Evolutionary conservation across 495 filamentous ascomycete species (phyloP).

Genomic region (Aspergillus bertholletiae): DNA sequence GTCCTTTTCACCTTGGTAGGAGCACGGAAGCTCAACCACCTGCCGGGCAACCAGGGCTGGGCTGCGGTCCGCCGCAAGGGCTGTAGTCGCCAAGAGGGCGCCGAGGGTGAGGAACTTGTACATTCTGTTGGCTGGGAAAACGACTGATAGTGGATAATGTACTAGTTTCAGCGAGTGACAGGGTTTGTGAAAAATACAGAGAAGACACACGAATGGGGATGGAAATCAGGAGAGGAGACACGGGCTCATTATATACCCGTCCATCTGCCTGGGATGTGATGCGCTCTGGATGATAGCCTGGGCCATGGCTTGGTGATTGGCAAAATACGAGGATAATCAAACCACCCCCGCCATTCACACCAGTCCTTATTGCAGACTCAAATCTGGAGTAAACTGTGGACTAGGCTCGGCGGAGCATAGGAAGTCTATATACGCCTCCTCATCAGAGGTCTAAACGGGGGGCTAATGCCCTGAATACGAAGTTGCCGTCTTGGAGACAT

Average conservation of each 20-base stretch:
- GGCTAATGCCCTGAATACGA: not conserved
- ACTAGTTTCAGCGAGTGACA: not conserved
- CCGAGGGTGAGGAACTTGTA: not conserved
- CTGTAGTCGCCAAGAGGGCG: not conserved
- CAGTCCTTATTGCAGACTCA: not conserved
- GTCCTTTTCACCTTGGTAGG: not conserved
- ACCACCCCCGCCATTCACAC: not conserved
- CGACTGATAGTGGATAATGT: not conserved
- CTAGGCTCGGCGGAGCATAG: no score
- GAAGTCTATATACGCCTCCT: not conserved
- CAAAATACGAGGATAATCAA: not conserved
- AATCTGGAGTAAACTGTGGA: not conserved
- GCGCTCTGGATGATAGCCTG: no score
- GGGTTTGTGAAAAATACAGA: not conserved
- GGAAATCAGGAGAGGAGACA: not conserved
- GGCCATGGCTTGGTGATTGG: no score
- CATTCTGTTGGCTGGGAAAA: not conserved
- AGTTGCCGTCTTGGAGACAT: not conserved
- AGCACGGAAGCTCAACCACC: conserved; percentile 1
- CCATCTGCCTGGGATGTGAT: no score
- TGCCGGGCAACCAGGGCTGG: not conserved
- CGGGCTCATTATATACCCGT: not conserved
- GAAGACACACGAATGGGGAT: no score
- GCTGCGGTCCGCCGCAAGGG: not conserved
- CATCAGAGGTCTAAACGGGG: not conserved